A percentile compares a stretch with the other conserved stretches of the same genome.
Conservation (phyloP, 2,329 filamentous ascomycete genomes). For the Phialocephala subalpina region DNA sequence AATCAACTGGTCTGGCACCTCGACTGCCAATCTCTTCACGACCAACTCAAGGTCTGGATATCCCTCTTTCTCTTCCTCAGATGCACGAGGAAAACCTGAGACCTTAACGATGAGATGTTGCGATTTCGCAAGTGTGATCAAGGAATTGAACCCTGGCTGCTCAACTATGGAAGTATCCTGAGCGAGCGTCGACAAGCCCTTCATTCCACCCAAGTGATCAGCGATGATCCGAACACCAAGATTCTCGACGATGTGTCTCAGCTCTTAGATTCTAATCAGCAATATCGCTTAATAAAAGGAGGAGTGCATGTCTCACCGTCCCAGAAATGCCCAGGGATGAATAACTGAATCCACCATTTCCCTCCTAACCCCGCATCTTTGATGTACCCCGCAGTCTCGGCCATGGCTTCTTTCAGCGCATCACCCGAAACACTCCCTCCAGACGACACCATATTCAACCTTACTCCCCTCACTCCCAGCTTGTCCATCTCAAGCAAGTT, state of each 20-base stretch:
- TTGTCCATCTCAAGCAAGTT: not conserved
- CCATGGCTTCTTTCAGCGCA: not conserved
- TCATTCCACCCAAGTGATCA: not conserved
- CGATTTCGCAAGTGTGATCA: not conserved
- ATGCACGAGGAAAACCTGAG: slow-evolving; percentile 7
- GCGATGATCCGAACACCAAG: not conserved
- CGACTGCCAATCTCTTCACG: not conserved
- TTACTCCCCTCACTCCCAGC: slow-evolving; percentile 1
- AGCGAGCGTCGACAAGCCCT: not conserved
- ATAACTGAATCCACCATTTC: slow-evolving; percentile 9
- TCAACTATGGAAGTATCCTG: not conserved
- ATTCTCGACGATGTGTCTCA: not conserved
- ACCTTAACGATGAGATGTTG: not conserved
- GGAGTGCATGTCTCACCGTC: not conserved
- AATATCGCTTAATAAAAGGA: not conserved
- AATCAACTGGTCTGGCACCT: slow-evolving; percentile 3
- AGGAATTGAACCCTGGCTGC: not conserved
- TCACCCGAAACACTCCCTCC: not conserved
- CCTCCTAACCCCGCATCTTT: not conserved
- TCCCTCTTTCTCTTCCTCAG: not conserved
- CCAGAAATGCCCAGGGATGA: slow-evolving; percentile 4
- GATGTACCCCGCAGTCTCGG: not conserved
- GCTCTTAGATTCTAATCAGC: not conserved
- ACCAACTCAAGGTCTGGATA: not conserved
- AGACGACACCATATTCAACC: slow-evolving; percentile 10